A percentile compares a stretch with the other conserved stretches of the same genome.
Evolutionary conservation across 2,329 filamentous ascomycete species (phyloP).

Genomic region (Rhexocercosporidium sp.): DNA sequence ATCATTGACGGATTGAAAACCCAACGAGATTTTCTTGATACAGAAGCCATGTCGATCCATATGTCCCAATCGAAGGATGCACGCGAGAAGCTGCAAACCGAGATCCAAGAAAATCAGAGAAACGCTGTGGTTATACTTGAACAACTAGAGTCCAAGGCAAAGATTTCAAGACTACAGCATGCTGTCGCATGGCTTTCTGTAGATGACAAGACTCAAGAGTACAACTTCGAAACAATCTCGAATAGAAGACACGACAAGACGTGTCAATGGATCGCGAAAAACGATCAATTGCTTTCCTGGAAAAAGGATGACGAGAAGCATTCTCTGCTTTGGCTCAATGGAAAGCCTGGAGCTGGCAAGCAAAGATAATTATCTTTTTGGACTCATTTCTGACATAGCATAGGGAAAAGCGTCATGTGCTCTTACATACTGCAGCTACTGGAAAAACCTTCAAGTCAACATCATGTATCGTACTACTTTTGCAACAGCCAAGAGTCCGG

Average conservation of each 20-base stretch:
- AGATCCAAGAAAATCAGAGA: neutral
- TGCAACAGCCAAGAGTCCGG: slow-evolving; percentile 23
- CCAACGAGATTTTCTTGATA: too few species aligned
- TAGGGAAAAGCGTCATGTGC: neutral
- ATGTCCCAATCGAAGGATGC: too few species aligned
- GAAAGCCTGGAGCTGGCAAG: neutral
- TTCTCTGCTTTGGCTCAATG: neutral
- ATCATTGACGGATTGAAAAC: neutral
- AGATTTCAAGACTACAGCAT: neutral
- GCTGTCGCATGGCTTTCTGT: neutral
- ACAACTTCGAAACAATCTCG: neutral
- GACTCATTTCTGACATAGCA: too few species aligned
- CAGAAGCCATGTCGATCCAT: too few species aligned
- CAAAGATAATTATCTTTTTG: too few species aligned
- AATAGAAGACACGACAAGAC: neutral
- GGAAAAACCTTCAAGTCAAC: neutral
- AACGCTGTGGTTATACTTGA: neutral
- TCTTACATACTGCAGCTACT: neutral
- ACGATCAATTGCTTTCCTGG: neutral
- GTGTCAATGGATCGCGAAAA: neutral
- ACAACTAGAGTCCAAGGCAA: neutral
- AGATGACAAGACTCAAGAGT: neutral
- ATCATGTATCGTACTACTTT: slow-evolving; percentile 21
- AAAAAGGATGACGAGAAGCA: neutral
- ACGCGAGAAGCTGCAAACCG: too few species aligned